Base-by-base conservation (phyloP, 495 filamentous ascomycete genomes). In the Penicillium malachiteum region DNA sequence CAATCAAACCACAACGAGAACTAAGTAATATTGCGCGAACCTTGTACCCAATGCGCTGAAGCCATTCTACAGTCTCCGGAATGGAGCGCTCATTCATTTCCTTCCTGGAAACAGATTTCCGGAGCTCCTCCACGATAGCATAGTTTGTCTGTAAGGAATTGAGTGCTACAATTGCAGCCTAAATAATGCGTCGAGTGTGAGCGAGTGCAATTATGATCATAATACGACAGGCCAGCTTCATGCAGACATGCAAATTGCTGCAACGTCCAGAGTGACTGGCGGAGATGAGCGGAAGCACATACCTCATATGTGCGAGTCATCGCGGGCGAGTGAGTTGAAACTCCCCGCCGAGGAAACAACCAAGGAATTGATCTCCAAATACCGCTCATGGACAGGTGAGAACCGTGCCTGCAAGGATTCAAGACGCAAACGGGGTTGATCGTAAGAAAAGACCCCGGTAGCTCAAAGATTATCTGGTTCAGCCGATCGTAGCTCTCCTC, bases 121-220 rank as follows among this genome's bases (percentile, higher is more conserved):
- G 79, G 47, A 93, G 83, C 48, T 84, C 82, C 55, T 96, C 84
- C 34, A 97, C 81, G 43, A 89, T 79, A 40, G 85, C 79, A 68
- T 86, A 91, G 54, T 96, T 96, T 14, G 88, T 89, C 65, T 97
- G 94, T 34, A 96, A 79, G 14, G 90, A 85, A 67, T 98, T 98
- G 68, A 98, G 85, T 26, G 90, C 82, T 50, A 86, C 77, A 55
- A 98, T 84, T 14, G 94, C 94, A 73, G 90, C 90, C 75, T 78
- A 45, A 12, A 40, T 17, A 16, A 39, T n/a, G 21, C 21, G 21
- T 26, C 21, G 21, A 26, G 21, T 26, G 21, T 26, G 4, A 26
- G 21, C 21, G 21, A 4, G 21, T 26, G 21, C 21, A 26, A 26
- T 26, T 26, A 4, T 1, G 4, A 26, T 26, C 1, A 26, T 26